Percentiles rank a stretch among this genome's conserved stretches.
Conservation (phyloP, 805 yeast species). For the Grigorovia yakushimaensis region DNA sequence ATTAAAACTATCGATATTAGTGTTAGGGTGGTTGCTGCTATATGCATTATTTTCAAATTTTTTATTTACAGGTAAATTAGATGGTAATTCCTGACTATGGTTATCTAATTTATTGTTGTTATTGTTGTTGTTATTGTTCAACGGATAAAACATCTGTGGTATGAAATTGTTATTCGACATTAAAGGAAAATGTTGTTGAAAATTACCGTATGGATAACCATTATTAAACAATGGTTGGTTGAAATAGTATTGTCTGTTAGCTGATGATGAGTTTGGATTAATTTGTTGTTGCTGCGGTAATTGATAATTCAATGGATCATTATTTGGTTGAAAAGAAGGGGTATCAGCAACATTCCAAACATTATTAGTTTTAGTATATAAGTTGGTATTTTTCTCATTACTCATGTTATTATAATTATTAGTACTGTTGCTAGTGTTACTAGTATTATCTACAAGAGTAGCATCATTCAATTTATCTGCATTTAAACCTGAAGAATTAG, state of each 20-base stretch:
- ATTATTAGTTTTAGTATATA: constrained; percentile 6
- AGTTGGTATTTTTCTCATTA: constrained; percentile 1
- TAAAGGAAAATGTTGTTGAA: constrained; percentile 6
- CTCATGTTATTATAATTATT: constrained; percentile 1
- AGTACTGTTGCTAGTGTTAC: not conserved
- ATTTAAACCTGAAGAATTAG: not conserved
- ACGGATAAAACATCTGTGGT: constrained; percentile 6
- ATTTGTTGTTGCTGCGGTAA: not conserved
- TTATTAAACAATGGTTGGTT: constrained; percentile 7
- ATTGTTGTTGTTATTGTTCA: constrained; percentile 3
- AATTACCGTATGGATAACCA: constrained; percentile 5
- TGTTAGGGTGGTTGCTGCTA: not conserved
- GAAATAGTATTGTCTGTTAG: constrained; percentile 3
- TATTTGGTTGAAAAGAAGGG: constrained; percentile 22
- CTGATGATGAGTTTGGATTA: not conserved
- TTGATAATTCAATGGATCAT: not conserved
- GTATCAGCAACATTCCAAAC: constrained; percentile 24
- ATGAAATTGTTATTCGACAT: constrained; percentile 3
- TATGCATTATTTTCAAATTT: constrained; percentile 1
- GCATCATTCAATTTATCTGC: constrained; percentile 1
- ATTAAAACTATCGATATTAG: not conserved
- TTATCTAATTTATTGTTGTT: not conserved
- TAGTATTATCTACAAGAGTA: constrained; percentile 3
- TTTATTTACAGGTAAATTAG: constrained; percentile 2
- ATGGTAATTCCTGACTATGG: no score